Conservation (phyloP, 352 stramenopile genomes). For the Pythium sukuiense region DNA sequence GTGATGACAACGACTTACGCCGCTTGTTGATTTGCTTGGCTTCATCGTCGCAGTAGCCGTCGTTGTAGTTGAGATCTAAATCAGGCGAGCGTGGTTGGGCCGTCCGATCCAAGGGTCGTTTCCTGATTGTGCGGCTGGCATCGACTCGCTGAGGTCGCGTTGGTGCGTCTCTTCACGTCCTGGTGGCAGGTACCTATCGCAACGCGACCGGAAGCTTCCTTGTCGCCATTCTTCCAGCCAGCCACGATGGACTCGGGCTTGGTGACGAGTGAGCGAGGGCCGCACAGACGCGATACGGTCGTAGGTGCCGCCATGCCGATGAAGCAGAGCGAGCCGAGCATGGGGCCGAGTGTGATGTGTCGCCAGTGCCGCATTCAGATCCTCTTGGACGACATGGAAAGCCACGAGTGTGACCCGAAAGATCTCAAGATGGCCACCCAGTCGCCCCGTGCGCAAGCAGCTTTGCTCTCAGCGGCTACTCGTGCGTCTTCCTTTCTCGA, state of each 20-base stretch:
- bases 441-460: constrained; percentile 15
- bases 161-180: background rate
- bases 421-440: constrained; percentile 23
- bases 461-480: constrained; percentile 10
- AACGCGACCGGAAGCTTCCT: background rate
- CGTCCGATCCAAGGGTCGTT: background rate
- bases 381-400: constrained; percentile 60
- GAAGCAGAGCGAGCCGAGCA: background rate
- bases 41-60: background rate
- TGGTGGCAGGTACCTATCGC: background rate
- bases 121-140: background rate
- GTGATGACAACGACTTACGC: background rate
- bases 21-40: background rate
- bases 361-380: constrained; percentile 54
- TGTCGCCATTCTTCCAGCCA: background rate
- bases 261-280: constrained; percentile 42
- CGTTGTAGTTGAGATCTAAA: constrained; percentile 2
- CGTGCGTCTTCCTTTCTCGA: constrained; percentile 40
- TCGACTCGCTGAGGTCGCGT: background rate
- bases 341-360: constrained; percentile 44
- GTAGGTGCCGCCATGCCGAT: constrained; percentile 4
- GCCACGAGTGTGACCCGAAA: constrained; percentile 47
- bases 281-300: constrained; percentile 19
- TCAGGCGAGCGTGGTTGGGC: background rate
- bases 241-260: constrained; percentile 51